Evolutionary conservation across 2,329 filamentous ascomycete species (phyloP).

Genomic region (Ophiostoma piceae): DNA sequence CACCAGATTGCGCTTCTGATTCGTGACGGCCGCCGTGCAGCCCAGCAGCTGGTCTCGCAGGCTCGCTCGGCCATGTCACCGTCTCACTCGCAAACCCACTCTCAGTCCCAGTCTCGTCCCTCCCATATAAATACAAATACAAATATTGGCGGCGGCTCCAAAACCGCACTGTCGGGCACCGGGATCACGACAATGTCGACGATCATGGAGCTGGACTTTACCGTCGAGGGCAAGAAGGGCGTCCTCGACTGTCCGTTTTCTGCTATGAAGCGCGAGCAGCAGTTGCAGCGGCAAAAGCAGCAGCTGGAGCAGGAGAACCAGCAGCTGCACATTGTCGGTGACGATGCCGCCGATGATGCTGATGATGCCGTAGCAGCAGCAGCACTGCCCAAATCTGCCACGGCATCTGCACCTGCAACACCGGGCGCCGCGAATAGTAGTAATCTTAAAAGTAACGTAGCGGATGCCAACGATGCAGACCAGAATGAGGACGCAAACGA

Average conservation of each 20-base stretch:
- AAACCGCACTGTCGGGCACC: conserved; percentile 43
- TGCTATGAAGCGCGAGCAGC: conserved; percentile 36
- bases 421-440: conserved; percentile 19
- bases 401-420: conserved; percentile 22
- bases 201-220: conserved; percentile 83
- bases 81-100: neutral
- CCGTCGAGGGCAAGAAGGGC: conserved; percentile 74
- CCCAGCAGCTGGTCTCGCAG: conserved; percentile 43
- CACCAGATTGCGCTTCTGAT: conserved; percentile 60
- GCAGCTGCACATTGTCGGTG: conserved; percentile 18
- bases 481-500: conserved; percentile 16
- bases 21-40: conserved; percentile 57
- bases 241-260: conserved; percentile 77
- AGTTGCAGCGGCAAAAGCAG: conserved; percentile 25
- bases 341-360: neutral
- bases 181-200: conserved; percentile 56
- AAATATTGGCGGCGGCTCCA: conserved; percentile 37
- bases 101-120: neutral
- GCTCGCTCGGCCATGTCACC: neutral
- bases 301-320: conserved; percentile 22
- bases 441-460: conserved; percentile 8
- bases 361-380: conserved; percentile 23
- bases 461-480: neutral
- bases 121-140: conserved; percentile 12
- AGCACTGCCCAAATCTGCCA: too few species aligned